Conservation (phyloP, 331 rosid species). For the Pyracantha coccinea region DNA sequence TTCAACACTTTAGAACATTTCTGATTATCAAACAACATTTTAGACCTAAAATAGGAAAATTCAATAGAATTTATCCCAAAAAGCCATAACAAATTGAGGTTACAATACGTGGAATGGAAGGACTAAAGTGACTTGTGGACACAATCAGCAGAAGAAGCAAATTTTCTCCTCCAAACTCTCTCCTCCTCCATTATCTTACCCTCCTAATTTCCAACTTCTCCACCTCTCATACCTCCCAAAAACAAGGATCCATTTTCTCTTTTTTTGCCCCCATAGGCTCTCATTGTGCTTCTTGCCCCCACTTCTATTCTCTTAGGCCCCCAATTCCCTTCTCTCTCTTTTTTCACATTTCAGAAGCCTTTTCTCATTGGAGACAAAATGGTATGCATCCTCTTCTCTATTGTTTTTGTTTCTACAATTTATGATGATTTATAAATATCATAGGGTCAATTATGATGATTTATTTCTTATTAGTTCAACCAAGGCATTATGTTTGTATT, state of each 20-base stretch:
- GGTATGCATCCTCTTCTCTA: constrained; percentile 30
- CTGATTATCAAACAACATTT: neutral
- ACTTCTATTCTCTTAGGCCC: constrained; percentile 22
- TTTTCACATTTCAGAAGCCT: constrained; percentile 42
- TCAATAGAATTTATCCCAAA: neutral
- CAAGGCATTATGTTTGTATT: neutral
- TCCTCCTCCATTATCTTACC: constrained; percentile 29
- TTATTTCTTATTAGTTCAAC: neutral
- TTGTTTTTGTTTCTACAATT: neutral
- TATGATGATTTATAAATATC: neutral
- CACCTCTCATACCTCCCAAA: constrained; percentile 34
- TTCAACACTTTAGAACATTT: neutral
- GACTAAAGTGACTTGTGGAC: constrained; percentile 16
- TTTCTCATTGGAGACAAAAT: constrained; percentile 66
- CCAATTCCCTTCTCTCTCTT: constrained; percentile 17
- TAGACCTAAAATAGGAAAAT: neutral
- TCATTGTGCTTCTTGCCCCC: constrained; percentile 23
- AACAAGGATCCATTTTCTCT: constrained; percentile 53
- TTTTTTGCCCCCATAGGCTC: constrained; percentile 17
- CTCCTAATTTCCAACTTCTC: constrained; percentile 20
- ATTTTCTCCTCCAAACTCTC: constrained; percentile 23
- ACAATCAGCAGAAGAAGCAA: neutral
- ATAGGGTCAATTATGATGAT: neutral
- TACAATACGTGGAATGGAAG: constrained; percentile 20
- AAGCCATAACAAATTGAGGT: neutral